Conservation (phyloP, 805 yeast genomes). For the Huiozyma sinensis region DNA sequence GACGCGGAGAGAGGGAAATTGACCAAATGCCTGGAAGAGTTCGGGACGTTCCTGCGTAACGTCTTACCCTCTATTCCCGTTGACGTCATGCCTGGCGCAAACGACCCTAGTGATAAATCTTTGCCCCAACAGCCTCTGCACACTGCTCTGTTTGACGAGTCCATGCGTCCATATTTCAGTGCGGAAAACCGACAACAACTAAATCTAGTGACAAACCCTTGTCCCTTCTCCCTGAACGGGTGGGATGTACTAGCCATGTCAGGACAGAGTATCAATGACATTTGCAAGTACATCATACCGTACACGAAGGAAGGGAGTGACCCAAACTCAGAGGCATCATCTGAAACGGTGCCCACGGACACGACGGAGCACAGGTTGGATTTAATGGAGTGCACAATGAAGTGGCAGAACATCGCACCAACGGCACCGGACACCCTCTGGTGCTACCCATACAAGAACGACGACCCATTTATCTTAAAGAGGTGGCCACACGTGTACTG, state of each 20-base stretch:
- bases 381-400: slow-evolving; percentile 55
- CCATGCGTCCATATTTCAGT: slow-evolving; percentile 32
- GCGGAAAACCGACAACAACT: slow-evolving; percentile 29
- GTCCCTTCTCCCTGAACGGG: slow-evolving; percentile 51
- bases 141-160: slow-evolving; percentile 49
- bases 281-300: slow-evolving; percentile 52
- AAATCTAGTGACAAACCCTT: slow-evolving; percentile 58
- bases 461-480: slow-evolving; percentile 72
- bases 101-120: slow-evolving; percentile 76
- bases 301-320: slow-evolving; percentile 23
- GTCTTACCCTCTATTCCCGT: slow-evolving; percentile 54
- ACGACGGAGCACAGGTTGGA: slow-evolving; percentile 32
- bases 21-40: slow-evolving; percentile 42
- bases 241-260: slow-evolving; percentile 57
- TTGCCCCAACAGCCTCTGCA: slow-evolving; percentile 91
- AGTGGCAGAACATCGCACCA: slow-evolving; percentile 84
- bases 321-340: slow-evolving; percentile 1
- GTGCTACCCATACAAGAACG: slow-evolving; percentile 69
- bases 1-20: slow-evolving; percentile 41
- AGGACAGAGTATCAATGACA: slow-evolving; percentile 79
- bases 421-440: slow-evolving; percentile 94
- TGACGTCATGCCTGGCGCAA: slow-evolving; percentile 71
- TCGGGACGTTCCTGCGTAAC: slow-evolving; percentile 51
- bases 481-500: slow-evolving; percentile 82
- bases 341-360: slow-evolving; percentile 3